Evolutionary conservation across 441 rosid species (phyloP).

Genomic region (Pelargonium cotyledonis): DNA sequence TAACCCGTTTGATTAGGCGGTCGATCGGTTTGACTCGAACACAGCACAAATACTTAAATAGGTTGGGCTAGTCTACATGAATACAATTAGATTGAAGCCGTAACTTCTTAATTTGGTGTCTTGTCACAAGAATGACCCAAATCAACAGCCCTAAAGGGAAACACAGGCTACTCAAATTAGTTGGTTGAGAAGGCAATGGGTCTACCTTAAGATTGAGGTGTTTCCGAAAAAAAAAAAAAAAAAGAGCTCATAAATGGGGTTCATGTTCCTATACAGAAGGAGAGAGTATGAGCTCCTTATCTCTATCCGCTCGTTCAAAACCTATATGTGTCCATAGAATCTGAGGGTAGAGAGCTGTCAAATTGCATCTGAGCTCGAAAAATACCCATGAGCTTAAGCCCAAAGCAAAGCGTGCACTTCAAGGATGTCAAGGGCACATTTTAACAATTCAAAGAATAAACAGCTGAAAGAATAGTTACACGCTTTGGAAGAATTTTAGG

Average conservation of each 20-base stretch:
- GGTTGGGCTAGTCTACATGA: no score
- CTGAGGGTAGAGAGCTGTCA: not conserved
- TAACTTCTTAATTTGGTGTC: no score
- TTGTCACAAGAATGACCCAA: no score
- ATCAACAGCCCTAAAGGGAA: no score
- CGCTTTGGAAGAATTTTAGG: not conserved
- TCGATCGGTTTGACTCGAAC: no score
- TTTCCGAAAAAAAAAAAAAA: no score
- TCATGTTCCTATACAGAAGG: not conserved
- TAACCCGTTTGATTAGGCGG: no score
- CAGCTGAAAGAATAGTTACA: not conserved
- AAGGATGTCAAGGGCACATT: not conserved
- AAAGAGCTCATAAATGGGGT: not conserved
- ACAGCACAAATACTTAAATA: no score
- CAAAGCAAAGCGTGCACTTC: not conserved
- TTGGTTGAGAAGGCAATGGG: not conserved
- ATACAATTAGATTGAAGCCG: no score
- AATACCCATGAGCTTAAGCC: not conserved
- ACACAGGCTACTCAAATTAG: no score
- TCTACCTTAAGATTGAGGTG: not conserved
- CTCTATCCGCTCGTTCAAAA: not conserved
- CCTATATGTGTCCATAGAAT: not conserved
- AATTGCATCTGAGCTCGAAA: not conserved
- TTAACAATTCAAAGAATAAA: no score
- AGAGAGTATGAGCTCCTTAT: not conserved